Base-by-base conservation (phyloP, 2,329 filamentous ascomycete species). In the Aspergillus nomiae region DNA sequence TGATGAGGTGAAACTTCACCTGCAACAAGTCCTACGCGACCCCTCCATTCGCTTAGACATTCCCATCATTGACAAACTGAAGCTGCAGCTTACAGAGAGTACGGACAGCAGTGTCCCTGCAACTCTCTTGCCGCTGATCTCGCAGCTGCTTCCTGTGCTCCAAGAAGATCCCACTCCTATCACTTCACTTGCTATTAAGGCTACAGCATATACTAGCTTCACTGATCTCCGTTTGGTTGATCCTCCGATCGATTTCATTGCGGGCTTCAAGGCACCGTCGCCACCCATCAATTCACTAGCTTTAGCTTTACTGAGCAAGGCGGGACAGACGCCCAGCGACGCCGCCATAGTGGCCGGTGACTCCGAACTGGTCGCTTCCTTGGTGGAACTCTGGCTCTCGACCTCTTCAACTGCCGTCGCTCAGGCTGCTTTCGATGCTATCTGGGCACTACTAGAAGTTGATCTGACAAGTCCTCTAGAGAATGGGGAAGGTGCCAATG, bases 311-410 rank as follows among this genome's bases (percentile, higher is more conserved):
- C 74, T 90, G 46, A 78, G 79, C 41, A 89, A 89, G 70, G 87
- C 87, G 4, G 80, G 82, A 10, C 67, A 75, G 16, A 79, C 77
- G 43, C 76, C 81, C 7, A 82, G 80, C 51, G 84, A 89, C 76
- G 84, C 85, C 26, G 86, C 86, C 24, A 84, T 84, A 55, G 81
- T 89, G 34, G 87, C 86, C 16, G 83, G 83, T 19, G 81, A 85
- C 64, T 81, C 84, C 9, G 81, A 81, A n/a, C 77, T 87, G 5
- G 81, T 89, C 8, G 74, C 78, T 9, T 82, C 84, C 12, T 73
- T 89, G 26, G 80, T 89, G 8, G 81, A 83, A 51, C 70, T 88
- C 24, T 89, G 86, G 87, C 80, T 89, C 9, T 83, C 83, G 53
- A 85, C 85, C 0, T 70, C 79, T 26, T 84, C 85, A 51, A 83